phyloP scores from a whole-genome alignment of 2,329 filamentous ascomycete species.

The Alternaria novae-zelandiae region DNA sequence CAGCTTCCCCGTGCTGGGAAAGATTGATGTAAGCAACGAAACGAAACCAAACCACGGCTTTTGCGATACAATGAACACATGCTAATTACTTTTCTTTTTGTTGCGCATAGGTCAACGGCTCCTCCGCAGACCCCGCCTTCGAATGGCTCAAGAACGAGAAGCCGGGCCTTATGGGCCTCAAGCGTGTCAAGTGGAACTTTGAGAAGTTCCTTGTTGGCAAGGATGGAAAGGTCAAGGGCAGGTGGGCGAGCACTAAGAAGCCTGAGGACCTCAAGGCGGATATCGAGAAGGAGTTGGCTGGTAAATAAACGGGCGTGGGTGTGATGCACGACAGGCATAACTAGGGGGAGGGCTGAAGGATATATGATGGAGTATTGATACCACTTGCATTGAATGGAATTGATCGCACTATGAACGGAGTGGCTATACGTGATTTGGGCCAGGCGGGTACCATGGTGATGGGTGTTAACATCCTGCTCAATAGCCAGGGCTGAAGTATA shows the following conservation, averaged over 20 bases:
- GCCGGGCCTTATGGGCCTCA: slow-evolving; percentile 84
- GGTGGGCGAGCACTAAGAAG: slow-evolving; percentile 89
- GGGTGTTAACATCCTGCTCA: not conserved
- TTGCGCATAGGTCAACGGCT: slow-evolving; percentile 67
- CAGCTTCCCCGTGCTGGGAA: slow-evolving; percentile 86
- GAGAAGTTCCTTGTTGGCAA: slow-evolving; percentile 93
- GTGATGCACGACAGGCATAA: no score
- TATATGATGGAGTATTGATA: slow-evolving; percentile 2
- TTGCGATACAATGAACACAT: not conserved
- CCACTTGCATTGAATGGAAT: slow-evolving; percentile 2
- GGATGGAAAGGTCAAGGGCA: slow-evolving; percentile 82
- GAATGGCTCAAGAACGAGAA: slow-evolving; percentile 75
- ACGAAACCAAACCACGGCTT: not conserved
- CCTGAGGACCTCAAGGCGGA: slow-evolving; percentile 78
- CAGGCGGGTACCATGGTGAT: not conserved
- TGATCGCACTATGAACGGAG: not conserved
- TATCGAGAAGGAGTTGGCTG: slow-evolving; percentile 73
- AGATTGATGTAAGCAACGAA: slow-evolving; percentile 73
- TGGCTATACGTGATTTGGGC: not conserved
- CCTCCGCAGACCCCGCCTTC: slow-evolving; percentile 77
- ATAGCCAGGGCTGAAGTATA: not conserved
- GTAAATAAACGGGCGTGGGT: no score
- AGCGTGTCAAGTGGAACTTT: slow-evolving; percentile 99
- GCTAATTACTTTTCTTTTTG: not conserved
- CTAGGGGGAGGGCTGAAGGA: no score